phyloP scores from a whole-genome alignment of 768 basidiomycete genomes.

The Amanita inopinata region DNA sequence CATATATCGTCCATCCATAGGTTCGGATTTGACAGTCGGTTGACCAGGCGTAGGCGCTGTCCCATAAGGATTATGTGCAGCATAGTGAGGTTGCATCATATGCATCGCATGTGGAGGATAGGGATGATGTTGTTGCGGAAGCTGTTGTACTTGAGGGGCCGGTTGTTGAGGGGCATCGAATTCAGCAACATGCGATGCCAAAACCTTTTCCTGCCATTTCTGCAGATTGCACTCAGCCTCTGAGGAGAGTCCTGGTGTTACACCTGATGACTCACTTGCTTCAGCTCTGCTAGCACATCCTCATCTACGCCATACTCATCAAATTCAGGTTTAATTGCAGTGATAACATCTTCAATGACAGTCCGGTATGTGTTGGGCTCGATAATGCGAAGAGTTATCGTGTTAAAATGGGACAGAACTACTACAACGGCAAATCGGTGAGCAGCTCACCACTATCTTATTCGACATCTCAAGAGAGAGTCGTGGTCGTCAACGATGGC shows the following conservation, averaged over 20 bases:
- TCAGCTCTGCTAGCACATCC: conserved; percentile 80
- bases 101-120: conserved; percentile 57
- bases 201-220: conserved; percentile 96
- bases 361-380: conserved; percentile 87
- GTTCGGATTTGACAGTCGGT: conserved; percentile 63
- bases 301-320: conserved; percentile 94
- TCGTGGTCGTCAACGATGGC: conserved; percentile 24
- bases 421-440: conserved; percentile 49
- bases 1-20: conserved; percentile 60
- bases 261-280: conserved; percentile 56
- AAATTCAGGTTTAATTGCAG: conserved; percentile 83
- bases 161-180: conserved; percentile 52
- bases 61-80: conserved; percentile 43
- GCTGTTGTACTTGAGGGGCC: conserved; percentile 31
- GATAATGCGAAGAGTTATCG: conserved; percentile 33
- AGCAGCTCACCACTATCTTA: conserved; percentile 96
- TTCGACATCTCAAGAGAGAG: conserved; percentile 63
- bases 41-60: conserved; percentile 31
- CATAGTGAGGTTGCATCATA: conserved; percentile 53
- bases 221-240: conserved; percentile 22
- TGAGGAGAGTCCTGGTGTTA: conserved; percentile 9
- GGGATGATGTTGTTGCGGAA: conserved; percentile 37
- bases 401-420: conserved; percentile 43
- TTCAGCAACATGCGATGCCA: conserved; percentile 91
- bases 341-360: conserved; percentile 95